Base-by-base conservation (phyloP, 192 early-diverging fungal genomes). In the Globomyces pollinis-pini region DNA sequence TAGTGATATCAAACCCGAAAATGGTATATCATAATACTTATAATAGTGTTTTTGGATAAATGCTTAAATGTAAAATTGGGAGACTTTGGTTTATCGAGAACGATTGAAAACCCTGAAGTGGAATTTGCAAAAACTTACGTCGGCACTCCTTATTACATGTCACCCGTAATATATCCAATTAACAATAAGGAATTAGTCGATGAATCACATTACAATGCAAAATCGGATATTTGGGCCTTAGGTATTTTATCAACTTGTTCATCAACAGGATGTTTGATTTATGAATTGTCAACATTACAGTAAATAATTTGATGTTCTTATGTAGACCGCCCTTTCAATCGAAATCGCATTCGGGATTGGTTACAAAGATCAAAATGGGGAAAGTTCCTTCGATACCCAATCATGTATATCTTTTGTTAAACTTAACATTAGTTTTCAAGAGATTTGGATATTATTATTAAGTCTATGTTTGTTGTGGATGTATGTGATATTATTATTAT, bases 91-190 rank as follows among this genome's bases (percentile, higher is more conserved):
- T 63, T 89, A 0, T 84, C 82, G 11, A 68, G 81, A 39, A 66
- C 79, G n/a, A 80, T 89, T 21, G 70, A 78, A 26, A 71, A 73
- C 23, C 71, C 71, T 1, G 81, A 81, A 32, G 61, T 63, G 18
- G 80, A 83, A 13, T 85, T 87, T 68, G 87, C 87, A 16, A 72
- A 81, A 49, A 89, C 87, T 0, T 87, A 82, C 70, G 87, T 87
- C 32, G 87, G 86, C 79, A 89, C 87, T 2, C 87, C 87, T 1
- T 89, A 76, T 54, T 89, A 89, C 68, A 89, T 89, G 87, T 84
- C 81, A 18, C 87, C 87, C 9, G 81, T 84, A 80, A 59, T 5
- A 12, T 43, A n/a, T n/a, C n/a, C 3, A 24, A 21, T 0, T 20
- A 13, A 42, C 13, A n/a, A n/a, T 61, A 34, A 63, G 76, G 87